Conservation (phyloP, 768 basidiomycete genomes). For the Auricularia sp. region DNA sequence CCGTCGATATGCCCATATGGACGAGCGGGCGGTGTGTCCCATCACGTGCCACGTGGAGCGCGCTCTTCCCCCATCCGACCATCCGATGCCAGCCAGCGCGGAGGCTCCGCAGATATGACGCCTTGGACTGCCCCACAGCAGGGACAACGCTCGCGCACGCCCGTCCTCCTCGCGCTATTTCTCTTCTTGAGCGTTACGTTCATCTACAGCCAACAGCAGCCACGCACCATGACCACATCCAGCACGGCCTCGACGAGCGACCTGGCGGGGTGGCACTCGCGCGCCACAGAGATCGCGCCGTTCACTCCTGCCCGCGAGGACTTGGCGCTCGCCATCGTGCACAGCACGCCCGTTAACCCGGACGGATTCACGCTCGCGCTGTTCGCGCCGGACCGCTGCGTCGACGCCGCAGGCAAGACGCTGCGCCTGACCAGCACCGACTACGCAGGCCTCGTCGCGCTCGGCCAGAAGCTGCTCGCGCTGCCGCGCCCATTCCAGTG, state of each 20-base stretch:
- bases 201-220: too few relatives aligned
- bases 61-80: too few relatives aligned
- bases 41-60: too few relatives aligned
- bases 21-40: too few relatives aligned
- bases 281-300: neutral
- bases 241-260: neutral
- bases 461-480: neutral
- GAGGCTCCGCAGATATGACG: too few relatives aligned
- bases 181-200: too few relatives aligned
- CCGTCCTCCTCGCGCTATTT: too few relatives aligned
- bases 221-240: too few relatives aligned
- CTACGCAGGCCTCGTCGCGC: neutral
- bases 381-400: conserved; percentile 1
- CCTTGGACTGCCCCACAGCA: too few relatives aligned
- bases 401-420: conserved; percentile 4
- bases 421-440: conserved; percentile 4
- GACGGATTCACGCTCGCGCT: conserved; percentile 7
- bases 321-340: neutral
- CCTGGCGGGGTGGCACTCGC: conserved; percentile 2
- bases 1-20: too few relatives aligned
- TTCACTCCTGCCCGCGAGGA: neutral
- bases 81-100: too few relatives aligned
- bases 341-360: conserved; percentile 3
- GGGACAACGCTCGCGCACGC: too few relatives aligned
- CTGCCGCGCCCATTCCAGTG: conserved; percentile 1